Evolutionary conservation across 2,329 filamentous ascomycete genomes (phyloP).

Genomic region (Metarhizium rileyi): DNA sequence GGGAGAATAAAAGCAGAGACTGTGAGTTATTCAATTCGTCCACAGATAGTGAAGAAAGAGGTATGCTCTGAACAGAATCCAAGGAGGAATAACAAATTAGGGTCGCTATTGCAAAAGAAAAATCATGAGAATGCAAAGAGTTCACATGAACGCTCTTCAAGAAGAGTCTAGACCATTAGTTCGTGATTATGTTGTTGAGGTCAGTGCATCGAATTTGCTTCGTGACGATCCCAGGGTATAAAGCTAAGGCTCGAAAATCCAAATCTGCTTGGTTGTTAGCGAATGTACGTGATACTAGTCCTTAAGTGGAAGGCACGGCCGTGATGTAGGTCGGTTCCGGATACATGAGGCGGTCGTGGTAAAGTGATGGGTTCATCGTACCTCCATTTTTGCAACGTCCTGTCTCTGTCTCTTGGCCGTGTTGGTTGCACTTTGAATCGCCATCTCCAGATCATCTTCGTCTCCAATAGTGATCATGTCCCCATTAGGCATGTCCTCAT

Average conservation of each 20-base stretch:
- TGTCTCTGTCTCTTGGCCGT: constrained; percentile 61
- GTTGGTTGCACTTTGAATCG: constrained; percentile 59
- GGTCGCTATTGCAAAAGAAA: not conserved
- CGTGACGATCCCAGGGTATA: constrained; percentile 17
- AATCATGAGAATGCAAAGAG: not conserved
- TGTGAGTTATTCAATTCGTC: not conserved
- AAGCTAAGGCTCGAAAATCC: constrained; percentile 32
- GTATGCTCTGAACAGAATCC: not conserved
- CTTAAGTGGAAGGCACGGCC: not conserved
- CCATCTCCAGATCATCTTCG: constrained; percentile 90
- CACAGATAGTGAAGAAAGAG: not conserved
- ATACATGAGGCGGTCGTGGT: not conserved
- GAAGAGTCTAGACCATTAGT: constrained; percentile 6
- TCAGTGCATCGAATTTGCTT: not conserved
- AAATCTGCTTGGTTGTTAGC: constrained; percentile 32
- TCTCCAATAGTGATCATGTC: constrained; percentile 98
- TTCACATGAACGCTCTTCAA: not conserved
- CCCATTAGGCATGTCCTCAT: constrained; percentile 64
- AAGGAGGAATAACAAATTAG: not conserved
- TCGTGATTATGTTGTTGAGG: constrained; percentile 10
- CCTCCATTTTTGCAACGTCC: constrained; percentile 92
- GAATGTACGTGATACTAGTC: not conserved
- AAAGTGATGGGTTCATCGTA: constrained; percentile 35
- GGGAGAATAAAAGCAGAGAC: too few relatives aligned
- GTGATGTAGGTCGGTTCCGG: not conserved